Evolutionary conservation across 306 rosid species (phyloP).

Genomic region (Abrus pulchellus): DNA sequence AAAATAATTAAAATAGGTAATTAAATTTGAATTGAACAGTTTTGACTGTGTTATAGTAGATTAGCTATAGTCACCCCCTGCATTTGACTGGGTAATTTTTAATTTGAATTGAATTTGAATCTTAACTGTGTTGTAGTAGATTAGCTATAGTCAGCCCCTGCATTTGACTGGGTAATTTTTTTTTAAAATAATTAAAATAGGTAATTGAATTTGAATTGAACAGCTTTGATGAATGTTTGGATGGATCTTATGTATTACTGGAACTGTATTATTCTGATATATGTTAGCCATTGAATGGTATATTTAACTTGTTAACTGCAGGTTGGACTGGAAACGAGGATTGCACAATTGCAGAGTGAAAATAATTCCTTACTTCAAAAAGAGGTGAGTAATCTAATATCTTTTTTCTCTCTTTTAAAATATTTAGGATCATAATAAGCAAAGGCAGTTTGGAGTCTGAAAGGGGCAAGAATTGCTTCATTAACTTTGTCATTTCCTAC

Average conservation of each 20-base stretch:
- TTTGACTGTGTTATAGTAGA: conserved; percentile 3
- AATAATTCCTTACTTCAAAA: conserved; percentile 65
- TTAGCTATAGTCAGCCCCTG: conserved; percentile 30
- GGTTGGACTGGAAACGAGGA: conserved; percentile 67
- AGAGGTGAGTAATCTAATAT: conserved; percentile 57
- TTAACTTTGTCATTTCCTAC: conserved; percentile 26
- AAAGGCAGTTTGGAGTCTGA: conserved; percentile 52
- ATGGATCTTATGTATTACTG: conserved; percentile 22
- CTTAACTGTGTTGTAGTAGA: conserved; percentile 8
- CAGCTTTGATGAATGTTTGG: conserved; percentile 30
- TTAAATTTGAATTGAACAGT: too few species aligned
- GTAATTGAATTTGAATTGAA: conserved; percentile 49
- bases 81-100: neutral
- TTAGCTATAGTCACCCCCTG: conserved; percentile 30
- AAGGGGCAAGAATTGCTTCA: conserved; percentile 52
- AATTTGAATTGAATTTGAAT: too few species aligned
- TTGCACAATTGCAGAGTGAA: conserved; percentile 63
- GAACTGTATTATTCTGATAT: conserved; percentile 24
- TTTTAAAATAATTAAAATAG: conserved; percentile 31
- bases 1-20: too few species aligned
- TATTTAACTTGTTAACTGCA: conserved; percentile 51
- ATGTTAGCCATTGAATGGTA: conserved; percentile 30
- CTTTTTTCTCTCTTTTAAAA: neutral
- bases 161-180: neutral
- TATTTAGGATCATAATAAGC: neutral